These are phyloP conservation scores for Stachybotrys echinatus DNA, from an alignment of 2,329 filamentous ascomycete genomes.

Conservation along the genomic window DNA sequence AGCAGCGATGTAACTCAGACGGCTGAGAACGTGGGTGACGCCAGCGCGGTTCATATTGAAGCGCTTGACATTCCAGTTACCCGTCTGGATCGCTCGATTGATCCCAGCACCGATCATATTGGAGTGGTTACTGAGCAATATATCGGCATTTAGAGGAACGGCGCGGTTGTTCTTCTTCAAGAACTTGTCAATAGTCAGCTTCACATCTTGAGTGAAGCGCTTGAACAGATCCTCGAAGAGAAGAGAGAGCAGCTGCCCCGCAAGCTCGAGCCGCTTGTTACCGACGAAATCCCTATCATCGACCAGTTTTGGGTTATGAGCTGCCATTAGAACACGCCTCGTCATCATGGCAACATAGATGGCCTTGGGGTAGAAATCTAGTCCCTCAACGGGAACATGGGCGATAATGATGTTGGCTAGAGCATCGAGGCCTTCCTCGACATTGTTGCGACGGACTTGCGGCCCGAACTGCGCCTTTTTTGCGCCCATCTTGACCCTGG, in stretches of 20 bases:
- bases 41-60: slow-evolving; percentile 98
- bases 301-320: slow-evolving; percentile 81
- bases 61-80: slow-evolving; percentile 96
- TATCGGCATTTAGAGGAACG: slow-evolving; percentile 79
- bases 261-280: slow-evolving; percentile 92
- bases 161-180: slow-evolving; percentile 90
- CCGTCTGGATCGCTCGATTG: slow-evolving; percentile 93
- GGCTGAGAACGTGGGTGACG: slow-evolving; percentile 92
- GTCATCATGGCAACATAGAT: slow-evolving; percentile 97
- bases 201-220: slow-evolving; percentile 83
- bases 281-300: slow-evolving; percentile 97
- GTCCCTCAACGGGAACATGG: slow-evolving; percentile 83
- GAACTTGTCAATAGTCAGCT: slow-evolving; percentile 91
- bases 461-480: slow-evolving; percentile 51
- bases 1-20: slow-evolving; percentile 92
- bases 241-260: slow-evolving; percentile 87
- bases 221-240: slow-evolving; percentile 99
- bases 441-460: slow-evolving; percentile 67
- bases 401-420: slow-evolving; percentile 90
- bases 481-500: slow-evolving; percentile 81
- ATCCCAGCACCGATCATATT: slow-evolving; percentile 87
- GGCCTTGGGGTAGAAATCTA: slow-evolving; percentile 96
- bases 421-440: slow-evolving; percentile 89
- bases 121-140: slow-evolving; percentile 78
- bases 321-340: slow-evolving; percentile 89